Percentiles rank a stretch among this genome's conserved stretches.
Conservation (phyloP, 2,329 filamentous ascomycete genomes). For the Emydomyces testavorans region DNA sequence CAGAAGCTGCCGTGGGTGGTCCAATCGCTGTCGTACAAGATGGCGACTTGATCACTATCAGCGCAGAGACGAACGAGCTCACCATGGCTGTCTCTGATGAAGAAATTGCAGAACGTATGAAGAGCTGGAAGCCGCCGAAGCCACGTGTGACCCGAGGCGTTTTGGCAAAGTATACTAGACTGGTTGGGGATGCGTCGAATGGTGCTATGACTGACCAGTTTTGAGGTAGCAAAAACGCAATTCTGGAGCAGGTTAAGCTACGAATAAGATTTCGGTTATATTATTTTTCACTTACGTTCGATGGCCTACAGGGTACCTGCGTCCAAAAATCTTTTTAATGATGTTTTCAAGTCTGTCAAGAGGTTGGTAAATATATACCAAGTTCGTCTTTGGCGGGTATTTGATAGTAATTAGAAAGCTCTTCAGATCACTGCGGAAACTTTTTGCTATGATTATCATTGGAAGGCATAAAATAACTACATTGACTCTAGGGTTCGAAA, state of each 20-base stretch:
- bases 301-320: not conserved
- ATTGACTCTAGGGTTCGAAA: no score
- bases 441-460: no score
- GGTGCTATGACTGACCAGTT: constrained; percentile 70
- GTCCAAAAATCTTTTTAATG: not conserved
- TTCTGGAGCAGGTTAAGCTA: not conserved
- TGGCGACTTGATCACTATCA: constrained; percentile 70
- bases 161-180: constrained; percentile 74
- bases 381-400: no score
- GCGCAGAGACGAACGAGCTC: constrained; percentile 63
- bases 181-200: constrained; percentile 85
- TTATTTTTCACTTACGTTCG: not conserved
- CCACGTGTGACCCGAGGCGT: constrained; percentile 68
- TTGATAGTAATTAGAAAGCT: no score
- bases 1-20: constrained; percentile 74
- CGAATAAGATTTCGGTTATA: not conserved
- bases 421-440: no score
- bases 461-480: no score
- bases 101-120: constrained; percentile 55
- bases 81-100: constrained; percentile 61
- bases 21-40: constrained; percentile 74
- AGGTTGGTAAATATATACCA: no score
- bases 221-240: not conserved
- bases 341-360: no score
- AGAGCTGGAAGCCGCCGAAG: constrained; percentile 58